phyloP scores from a whole-genome alignment of 768 basidiomycete species.

The Tulasnella sp. region DNA sequence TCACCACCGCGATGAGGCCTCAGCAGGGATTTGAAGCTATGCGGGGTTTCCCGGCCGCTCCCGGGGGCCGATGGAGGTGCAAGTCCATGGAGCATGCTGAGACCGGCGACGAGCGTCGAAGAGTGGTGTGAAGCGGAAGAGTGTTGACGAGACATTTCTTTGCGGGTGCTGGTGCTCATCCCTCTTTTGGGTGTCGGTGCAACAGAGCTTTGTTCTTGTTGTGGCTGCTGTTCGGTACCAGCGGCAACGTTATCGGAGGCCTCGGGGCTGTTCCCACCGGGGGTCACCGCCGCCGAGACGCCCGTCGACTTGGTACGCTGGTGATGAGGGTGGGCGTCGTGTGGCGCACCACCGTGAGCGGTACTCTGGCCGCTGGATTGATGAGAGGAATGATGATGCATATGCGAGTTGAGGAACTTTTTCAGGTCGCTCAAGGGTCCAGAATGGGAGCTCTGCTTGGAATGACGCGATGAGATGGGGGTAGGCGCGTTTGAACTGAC shows the following conservation, averaged over 20 bases:
- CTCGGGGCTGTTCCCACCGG: slow-evolving; percentile 3
- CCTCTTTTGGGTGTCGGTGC: slow-evolving; percentile 1
- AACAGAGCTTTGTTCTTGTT: neutral
- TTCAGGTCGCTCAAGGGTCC: slow-evolving; percentile 88
- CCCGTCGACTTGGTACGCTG: neutral
- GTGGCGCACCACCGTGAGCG: neutral
- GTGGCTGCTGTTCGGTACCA: neutral
- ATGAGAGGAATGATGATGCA: slow-evolving; percentile 45
- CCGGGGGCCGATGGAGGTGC: neutral
- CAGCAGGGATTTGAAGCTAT: slow-evolving; percentile 10
- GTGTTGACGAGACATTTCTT: neutral
- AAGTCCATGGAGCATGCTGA: slow-evolving; percentile 10
- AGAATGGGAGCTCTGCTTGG: slow-evolving; percentile 36
- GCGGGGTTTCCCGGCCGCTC: slow-evolving; percentile 14
- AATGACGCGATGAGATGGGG: slow-evolving; percentile 22
- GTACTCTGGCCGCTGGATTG: slow-evolving; percentile 19
- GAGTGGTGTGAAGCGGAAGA: neutral
- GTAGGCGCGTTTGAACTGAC: slow-evolving; percentile 19
- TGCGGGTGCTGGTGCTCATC: neutral
- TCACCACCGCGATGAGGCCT: slow-evolving; percentile 10
- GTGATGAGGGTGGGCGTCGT: neutral
- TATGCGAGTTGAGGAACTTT: slow-evolving; percentile 89
- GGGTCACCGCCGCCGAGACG: neutral
- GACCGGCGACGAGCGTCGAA: slow-evolving; percentile 7
- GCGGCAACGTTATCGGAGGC: neutral